These are phyloP conservation scores for Cyclostephanos invisitatus DNA, from an alignment of 108 stramenopile genomes.

Conservation along the genomic window DNA sequence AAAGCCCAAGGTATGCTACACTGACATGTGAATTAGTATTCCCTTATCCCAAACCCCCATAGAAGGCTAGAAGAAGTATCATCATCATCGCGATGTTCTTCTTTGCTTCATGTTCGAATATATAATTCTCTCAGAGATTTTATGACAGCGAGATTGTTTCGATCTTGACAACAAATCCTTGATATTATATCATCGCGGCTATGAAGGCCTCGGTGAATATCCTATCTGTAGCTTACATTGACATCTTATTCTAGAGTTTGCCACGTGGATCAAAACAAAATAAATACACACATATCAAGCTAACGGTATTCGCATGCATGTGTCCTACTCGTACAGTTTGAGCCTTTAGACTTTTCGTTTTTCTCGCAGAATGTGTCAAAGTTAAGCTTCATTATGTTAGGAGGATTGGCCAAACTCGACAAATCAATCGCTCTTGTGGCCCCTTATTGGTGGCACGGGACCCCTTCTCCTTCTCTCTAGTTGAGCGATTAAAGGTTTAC, in stretches of 20 bases:
- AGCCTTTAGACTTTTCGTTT: background rate
- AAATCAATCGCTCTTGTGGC: too few species aligned
- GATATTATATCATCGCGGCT: background rate
- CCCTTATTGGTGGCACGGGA: too few species aligned
- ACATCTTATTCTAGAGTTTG: background rate
- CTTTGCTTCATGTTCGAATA: background rate
- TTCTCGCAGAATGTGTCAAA: background rate
- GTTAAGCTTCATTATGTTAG: background rate
- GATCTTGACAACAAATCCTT: too few species aligned
- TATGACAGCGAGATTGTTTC: too few species aligned
- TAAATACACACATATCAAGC: background rate
- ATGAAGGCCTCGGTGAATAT: background rate
- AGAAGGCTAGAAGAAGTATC: background rate
- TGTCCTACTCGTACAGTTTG: background rate
- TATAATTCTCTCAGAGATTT: too few species aligned
- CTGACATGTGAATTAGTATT: background rate
- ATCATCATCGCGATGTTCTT: background rate
- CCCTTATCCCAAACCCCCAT: background rate
- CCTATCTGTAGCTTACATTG: background rate
- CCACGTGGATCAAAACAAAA: background rate
- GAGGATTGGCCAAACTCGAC: too few species aligned
- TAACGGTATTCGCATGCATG: background rate
- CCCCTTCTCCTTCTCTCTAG: background rate
- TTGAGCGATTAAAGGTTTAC: background rate
- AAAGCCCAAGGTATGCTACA: background rate